Evolutionary conservation across 1,284 basidiomycete genomes (phyloP).

Genomic region (Moniliella sp.): DNA sequence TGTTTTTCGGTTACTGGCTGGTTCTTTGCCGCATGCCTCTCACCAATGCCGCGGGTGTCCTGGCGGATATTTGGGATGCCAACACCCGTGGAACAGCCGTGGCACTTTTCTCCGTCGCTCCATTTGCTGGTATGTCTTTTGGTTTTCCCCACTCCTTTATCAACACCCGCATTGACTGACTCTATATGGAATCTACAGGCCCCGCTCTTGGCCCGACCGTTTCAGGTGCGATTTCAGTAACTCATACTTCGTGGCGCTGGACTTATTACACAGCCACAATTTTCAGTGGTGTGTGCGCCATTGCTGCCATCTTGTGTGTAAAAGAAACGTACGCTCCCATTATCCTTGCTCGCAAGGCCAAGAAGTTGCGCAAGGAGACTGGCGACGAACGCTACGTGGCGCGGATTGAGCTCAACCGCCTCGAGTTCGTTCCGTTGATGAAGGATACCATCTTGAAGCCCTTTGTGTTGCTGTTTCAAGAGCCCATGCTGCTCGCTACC

Average conservation of each 20-base stretch:
- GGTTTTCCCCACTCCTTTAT: no score
- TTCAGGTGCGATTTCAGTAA: constrained; percentile 41
- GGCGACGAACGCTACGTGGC: constrained; percentile 44
- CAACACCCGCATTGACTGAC: no score
- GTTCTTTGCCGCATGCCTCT: constrained; percentile 41
- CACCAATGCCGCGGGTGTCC: constrained; percentile 39
- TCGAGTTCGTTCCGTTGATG: constrained; percentile 35
- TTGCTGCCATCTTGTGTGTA: constrained; percentile 46
- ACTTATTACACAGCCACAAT: constrained; percentile 53
- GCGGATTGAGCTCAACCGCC: constrained; percentile 15
- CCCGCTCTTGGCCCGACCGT: constrained; percentile 47
- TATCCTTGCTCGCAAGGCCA: constrained; percentile 41
- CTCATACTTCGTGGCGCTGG: constrained; percentile 46
- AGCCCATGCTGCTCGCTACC: constrained; percentile 54
- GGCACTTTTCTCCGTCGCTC: constrained; percentile 50
- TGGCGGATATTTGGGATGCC: constrained; percentile 48
- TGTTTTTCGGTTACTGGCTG: constrained; percentile 50
- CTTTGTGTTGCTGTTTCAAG: constrained; percentile 40
- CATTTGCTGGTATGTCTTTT: no score
- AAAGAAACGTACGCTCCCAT: constrained; percentile 49
- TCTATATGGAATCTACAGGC: no score
- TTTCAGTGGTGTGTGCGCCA: constrained; percentile 42
- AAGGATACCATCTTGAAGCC: constrained; percentile 46
- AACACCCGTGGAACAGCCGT: constrained; percentile 49
- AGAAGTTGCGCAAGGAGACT: constrained; percentile 42